Conservation (phyloP, 257 asterid species). For the Solanum neorickii region DNA sequence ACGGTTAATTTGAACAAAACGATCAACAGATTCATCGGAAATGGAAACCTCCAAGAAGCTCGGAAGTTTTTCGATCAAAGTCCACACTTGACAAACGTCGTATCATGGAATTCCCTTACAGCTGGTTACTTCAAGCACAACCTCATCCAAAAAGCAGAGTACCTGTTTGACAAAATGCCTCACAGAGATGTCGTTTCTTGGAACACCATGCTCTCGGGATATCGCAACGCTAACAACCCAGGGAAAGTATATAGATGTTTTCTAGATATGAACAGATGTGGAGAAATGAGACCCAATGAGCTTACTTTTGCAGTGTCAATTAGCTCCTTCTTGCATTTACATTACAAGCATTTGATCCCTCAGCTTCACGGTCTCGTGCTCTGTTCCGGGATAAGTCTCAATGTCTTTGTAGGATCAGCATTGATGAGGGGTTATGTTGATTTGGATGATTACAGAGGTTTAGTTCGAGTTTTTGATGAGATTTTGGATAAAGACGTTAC, state of each 20-base stretch:
- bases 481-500: neutral
- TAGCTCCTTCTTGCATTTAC: neutral
- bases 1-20: neutral
- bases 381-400: neutral
- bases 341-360: neutral
- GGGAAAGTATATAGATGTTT: neutral
- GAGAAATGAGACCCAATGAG: neutral
- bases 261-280: neutral
- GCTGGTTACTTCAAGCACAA: constrained; percentile 47
- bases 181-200: constrained; percentile 23
- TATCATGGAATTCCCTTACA: constrained; percentile 64
- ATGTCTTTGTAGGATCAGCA: neutral
- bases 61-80: neutral
- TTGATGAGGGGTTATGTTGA: neutral
- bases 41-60: neutral
- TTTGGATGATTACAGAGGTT: neutral
- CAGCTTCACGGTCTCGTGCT: neutral
- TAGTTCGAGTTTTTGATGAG: neutral
- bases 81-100: constrained; percentile 14
- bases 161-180: constrained; percentile 35
- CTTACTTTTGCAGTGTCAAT: neutral
- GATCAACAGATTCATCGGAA: neutral
- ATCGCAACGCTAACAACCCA: neutral
- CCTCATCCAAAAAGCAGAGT: constrained; percentile 24
- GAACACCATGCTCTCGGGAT: constrained; percentile 14